Conservation (phyloP, 2,329 filamentous ascomycete species). For the Akanthomyces uredinophilus region DNA sequence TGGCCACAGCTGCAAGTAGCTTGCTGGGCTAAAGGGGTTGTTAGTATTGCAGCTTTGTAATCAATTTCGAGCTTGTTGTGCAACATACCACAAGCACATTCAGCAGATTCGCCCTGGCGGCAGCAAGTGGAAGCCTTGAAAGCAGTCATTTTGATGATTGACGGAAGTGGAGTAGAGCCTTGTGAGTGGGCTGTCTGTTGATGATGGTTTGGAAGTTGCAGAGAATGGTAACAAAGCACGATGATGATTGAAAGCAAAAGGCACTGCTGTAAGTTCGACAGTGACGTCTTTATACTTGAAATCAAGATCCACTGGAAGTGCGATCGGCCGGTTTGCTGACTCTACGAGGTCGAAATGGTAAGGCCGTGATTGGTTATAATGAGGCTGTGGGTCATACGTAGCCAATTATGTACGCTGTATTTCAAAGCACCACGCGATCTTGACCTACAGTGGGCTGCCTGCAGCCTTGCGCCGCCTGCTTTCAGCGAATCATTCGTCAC, state of each 20-base stretch:
- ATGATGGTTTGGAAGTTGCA: neutral
- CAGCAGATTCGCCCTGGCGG: slow-evolving; percentile 42
- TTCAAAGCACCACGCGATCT: slow-evolving; percentile 12
- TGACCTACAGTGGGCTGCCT: neutral
- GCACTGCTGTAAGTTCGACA: neutral
- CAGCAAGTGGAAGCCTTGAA: slow-evolving; percentile 49
- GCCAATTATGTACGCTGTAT: neutral
- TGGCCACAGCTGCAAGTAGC: slow-evolving; percentile 85
- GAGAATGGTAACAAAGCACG: neutral
- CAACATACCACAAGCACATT: slow-evolving; percentile 54
- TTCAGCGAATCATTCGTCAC: slow-evolving; percentile 1
- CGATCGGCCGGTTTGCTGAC: slow-evolving; percentile 7
- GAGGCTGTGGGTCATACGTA: neutral
- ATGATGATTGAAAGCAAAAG: neutral
- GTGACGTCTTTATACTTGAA: slow-evolving; percentile 15
- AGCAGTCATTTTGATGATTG: slow-evolving; percentile 8
- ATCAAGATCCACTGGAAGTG: slow-evolving; percentile 1
- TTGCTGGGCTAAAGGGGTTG: slow-evolving; percentile 45
- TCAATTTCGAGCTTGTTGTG: neutral
- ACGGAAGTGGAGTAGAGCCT: neutral
- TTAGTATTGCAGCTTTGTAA: neutral
- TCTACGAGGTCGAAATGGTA: neutral
- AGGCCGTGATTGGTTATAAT: slow-evolving; percentile 5
- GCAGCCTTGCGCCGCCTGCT: neutral
- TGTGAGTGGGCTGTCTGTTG: neutral